Conservation (phyloP, 208 protist species). For the Leishmania major region DNA sequence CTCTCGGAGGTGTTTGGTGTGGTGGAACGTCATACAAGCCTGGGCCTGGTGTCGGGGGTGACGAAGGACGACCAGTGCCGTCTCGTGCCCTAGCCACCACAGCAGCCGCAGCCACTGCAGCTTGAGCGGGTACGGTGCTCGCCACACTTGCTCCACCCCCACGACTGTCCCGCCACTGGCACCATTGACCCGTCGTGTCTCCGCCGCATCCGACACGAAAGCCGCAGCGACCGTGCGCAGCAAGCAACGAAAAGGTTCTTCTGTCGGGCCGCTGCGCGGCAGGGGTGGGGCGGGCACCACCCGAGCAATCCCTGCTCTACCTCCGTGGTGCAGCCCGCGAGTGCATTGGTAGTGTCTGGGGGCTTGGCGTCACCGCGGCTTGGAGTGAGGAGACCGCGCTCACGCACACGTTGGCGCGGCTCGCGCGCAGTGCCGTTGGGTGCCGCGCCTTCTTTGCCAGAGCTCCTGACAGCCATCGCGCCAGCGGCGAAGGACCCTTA, state of each 20-base stretch:
- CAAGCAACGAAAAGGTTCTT: slow-evolving; percentile 12
- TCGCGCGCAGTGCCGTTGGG: background rate
- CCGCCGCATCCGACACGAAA: slow-evolving; percentile 17
- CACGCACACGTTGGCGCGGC: background rate
- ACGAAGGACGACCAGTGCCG: slow-evolving; percentile 36
- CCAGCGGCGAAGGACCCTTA: background rate
- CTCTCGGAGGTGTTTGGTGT: slow-evolving; percentile 53
- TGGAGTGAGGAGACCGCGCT: background rate
- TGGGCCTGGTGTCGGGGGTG: slow-evolving; percentile 51
- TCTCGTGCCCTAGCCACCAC: slow-evolving; percentile 43
- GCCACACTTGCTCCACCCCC: slow-evolving; percentile 12
- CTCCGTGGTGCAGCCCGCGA: background rate
- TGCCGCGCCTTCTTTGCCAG: background rate
- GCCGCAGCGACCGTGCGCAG: slow-evolving; percentile 11
- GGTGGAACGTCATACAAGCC: slow-evolving; percentile 61
- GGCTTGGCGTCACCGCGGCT: background rate
- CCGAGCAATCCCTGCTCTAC: slow-evolving; percentile 13
- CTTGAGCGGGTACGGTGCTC: slow-evolving; percentile 18
- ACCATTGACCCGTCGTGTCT: slow-evolving; percentile 19
- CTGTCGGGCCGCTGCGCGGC: slow-evolving; percentile 8
- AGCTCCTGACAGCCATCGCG: background rate
- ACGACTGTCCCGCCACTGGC: slow-evolving; percentile 11
- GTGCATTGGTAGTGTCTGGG: background rate
- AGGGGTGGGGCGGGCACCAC: background rate
- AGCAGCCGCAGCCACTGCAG: slow-evolving; percentile 3